Evolutionary conservation across 2,329 filamentous ascomycete species (phyloP).

Genomic region (Beauveria scarabaeidicola): DNA sequence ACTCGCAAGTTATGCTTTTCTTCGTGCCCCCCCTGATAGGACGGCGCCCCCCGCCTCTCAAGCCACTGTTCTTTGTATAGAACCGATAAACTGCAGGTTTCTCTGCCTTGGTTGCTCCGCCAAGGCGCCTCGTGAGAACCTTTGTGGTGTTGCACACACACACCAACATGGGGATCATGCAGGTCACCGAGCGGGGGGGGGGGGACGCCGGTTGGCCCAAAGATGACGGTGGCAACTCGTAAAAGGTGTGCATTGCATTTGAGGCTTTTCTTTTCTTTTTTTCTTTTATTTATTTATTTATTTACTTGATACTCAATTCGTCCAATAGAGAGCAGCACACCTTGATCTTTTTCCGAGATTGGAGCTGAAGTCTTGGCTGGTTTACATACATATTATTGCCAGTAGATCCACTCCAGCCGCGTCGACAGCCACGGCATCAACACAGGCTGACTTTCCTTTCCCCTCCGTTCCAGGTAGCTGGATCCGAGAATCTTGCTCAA

Average conservation of each 20-base stretch:
- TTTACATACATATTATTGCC: conserved; percentile 2
- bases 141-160: conserved; percentile 3
- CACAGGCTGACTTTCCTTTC: too few relatives aligned
- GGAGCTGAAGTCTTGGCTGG: not conserved
- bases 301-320: not conserved
- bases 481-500: too few relatives aligned
- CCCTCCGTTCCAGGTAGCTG: too few relatives aligned
- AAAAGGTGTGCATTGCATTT: too few relatives aligned
- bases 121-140: conserved; percentile 12
- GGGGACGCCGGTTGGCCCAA: too few relatives aligned
- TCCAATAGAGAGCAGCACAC: not conserved
- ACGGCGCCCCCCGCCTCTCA: not conserved
- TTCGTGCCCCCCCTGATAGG: not conserved
- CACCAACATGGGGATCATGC: not conserved
- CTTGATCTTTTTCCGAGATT: not conserved
- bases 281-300: not conserved
- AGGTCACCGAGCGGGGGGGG: not conserved
- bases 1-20: not conserved
- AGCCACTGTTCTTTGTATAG: not conserved
- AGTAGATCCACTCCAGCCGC: not conserved
- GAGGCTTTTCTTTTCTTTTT: too few relatives aligned
- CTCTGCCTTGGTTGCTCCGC: not conserved
- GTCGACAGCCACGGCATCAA: not conserved
- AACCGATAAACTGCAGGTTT: not conserved
- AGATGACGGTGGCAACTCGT: too few relatives aligned